Evolutionary conservation across 805 yeast genomes (phyloP).

Genomic region (Saccharomycopsis oosterbeekiorum): DNA sequence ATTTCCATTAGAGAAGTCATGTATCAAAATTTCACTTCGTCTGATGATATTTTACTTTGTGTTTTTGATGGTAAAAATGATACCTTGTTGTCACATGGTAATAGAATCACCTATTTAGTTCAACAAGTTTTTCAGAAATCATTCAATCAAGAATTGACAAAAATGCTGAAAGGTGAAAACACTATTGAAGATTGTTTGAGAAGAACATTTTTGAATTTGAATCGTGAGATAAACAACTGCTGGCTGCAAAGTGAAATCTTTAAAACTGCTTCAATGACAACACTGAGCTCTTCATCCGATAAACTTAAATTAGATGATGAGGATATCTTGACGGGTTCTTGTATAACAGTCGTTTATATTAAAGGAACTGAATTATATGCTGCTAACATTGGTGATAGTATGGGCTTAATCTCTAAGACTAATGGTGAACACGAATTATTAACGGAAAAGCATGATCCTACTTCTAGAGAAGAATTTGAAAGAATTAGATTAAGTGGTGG

Average conservation of each 20-base stretch:
- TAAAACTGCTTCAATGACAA: slow-evolving; percentile 1
- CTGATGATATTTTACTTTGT: slow-evolving; percentile 72
- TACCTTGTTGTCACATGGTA: slow-evolving; percentile 36
- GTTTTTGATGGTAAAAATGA: slow-evolving; percentile 75
- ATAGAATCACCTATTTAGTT: slow-evolving; percentile 58
- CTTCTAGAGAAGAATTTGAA: slow-evolving; percentile 66
- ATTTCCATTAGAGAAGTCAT: slow-evolving; percentile 78
- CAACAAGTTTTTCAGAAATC: slow-evolving; percentile 62
- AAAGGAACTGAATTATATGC: slow-evolving; percentile 60
- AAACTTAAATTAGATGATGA: slow-evolving; percentile 30
- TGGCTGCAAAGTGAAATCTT: slow-evolving; percentile 13
- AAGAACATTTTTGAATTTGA: slow-evolving; percentile 67
- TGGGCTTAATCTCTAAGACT: slow-evolving; percentile 65
- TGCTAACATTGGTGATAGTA: slow-evolving; percentile 88
- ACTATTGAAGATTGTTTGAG: slow-evolving; percentile 68
- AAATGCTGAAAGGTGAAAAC: slow-evolving; percentile 30
- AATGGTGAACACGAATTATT: slow-evolving; percentile 74
- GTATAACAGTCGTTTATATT: slow-evolving; percentile 74
- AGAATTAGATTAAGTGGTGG: slow-evolving; percentile 90
- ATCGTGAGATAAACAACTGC: slow-evolving; percentile 64
- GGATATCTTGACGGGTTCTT: slow-evolving; percentile 74
- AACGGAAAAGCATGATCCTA: slow-evolving; percentile 78
- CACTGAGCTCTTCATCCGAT: slow-evolving; percentile 19
- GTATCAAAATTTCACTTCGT: slow-evolving; percentile 76
- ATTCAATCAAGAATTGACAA: slow-evolving; percentile 57